Base-by-base conservation (phyloP, 306 rosid genomes). In the Canavalia ensiformis region DNA sequence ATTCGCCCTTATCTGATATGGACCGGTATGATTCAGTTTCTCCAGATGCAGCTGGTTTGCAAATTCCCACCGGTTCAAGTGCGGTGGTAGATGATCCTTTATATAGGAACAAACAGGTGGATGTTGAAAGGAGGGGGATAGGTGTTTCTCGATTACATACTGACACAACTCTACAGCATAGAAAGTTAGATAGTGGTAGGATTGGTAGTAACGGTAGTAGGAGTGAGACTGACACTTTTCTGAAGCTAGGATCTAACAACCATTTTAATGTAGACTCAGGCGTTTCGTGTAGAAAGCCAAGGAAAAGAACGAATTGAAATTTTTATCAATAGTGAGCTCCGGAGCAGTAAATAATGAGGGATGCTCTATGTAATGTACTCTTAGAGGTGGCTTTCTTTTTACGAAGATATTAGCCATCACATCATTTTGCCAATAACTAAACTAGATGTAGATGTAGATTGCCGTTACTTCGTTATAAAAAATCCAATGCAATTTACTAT, bases 171-270 rank as follows among this genome's bases (percentile, higher is more conserved):
- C 80, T 68, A 67, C 90, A 79, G 13, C 74, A 81, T 88, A 88
- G 90, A 82, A 86, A 86, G 63, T 65, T 94, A 90, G 83, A 50
- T 25, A 90, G 81, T 80, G 77, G 90, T 85, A 84, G 86, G 75
- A 80, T 75, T 72, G 88, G 85, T 45, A 56, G 79, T 39, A 62
- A 47, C 8, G 74, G 74, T 83, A 88, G 76, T 83, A 83, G 79
- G 13, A 57, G 52, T 86, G 78, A 77, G 75, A 75, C 91, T 47
- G 85, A 86, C 91, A 54, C 84, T 18, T 74, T n/a, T 84, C 87
- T 88, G 86, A 89, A 86, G 86, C 56, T 86, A 91, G 93, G 88
- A 80, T 82, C 72, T 75, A 82, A 84, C 88, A 82, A 84, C 88
- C 83, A 79, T 25, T 68, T 68, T 63, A 86, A 84, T 67, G 73